These are phyloP conservation scores for Hericium erinaceus DNA, from an alignment of 768 basidiomycete genomes.

Conservation along the genomic window DNA sequence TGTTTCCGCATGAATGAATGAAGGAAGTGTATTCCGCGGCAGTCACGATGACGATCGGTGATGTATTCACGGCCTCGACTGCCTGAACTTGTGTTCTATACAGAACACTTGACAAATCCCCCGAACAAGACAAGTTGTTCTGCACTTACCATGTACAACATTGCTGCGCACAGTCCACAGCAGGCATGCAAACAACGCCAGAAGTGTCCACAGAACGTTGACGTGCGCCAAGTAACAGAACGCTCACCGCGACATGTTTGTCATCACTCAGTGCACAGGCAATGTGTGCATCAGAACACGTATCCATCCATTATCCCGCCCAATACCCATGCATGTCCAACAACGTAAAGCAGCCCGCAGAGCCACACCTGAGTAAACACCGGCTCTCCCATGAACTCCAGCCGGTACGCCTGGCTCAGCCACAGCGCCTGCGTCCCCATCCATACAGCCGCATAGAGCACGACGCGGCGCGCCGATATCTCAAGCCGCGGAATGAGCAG, in stretches of 20 bases:
- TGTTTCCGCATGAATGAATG: too few relatives aligned
- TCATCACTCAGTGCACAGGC: background rate
- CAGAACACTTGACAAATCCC: too few relatives aligned
- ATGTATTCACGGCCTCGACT: too few relatives aligned
- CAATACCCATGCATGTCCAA: conserved; percentile 75
- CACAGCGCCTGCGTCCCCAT: conserved; percentile 73
- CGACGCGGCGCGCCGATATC: conserved; percentile 34
- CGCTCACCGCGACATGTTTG: too few relatives aligned
- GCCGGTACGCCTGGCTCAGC: conserved; percentile 82
- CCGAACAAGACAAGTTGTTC: too few relatives aligned
- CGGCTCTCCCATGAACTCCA: conserved; percentile 78
- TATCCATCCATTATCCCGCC: conserved; percentile 51
- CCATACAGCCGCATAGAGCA: conserved; percentile 52
- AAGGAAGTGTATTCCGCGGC: too few relatives aligned
- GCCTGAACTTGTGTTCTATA: too few relatives aligned
- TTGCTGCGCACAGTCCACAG: too few relatives aligned
- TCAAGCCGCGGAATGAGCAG: conserved; percentile 62
- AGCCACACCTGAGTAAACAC: conserved; percentile 75
- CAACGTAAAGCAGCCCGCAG: conserved; percentile 64
- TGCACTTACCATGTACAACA: background rate
- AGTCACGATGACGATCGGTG: too few relatives aligned
- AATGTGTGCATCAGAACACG: background rate
- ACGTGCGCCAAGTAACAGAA: too few relatives aligned
- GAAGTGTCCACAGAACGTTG: too few relatives aligned
- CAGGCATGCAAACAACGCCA: too few relatives aligned